Percentiles rank a stretch among this genome's conserved stretches.
Evolutionary conservation across 2,329 filamentous ascomycete genomes (phyloP).

Genomic region (Ophiostoma perfectum): DNA sequence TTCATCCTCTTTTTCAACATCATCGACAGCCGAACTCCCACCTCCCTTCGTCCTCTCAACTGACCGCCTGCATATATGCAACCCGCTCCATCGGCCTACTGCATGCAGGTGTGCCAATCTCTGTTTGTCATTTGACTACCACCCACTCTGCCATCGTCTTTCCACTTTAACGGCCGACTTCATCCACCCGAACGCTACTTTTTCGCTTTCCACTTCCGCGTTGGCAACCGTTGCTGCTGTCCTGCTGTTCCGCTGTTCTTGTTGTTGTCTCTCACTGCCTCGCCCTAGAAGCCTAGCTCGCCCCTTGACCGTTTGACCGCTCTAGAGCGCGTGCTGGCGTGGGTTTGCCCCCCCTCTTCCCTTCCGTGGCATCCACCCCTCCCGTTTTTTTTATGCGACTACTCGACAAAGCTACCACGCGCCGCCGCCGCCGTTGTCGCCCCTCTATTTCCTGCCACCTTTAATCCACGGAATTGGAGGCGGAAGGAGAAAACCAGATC

Average conservation of each 20-base stretch:
- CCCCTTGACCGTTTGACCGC: slow-evolving; percentile 18
- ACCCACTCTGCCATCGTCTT: neutral
- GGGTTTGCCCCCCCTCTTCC: slow-evolving; percentile 18
- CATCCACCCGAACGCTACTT: slow-evolving; percentile 1
- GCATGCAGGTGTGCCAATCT: slow-evolving; percentile 20
- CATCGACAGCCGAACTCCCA: neutral
- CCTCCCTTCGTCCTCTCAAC: neutral
- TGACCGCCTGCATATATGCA: slow-evolving; percentile 19
- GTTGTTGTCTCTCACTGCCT: neutral
- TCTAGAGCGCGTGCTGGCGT: slow-evolving; percentile 20
- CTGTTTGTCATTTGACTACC: slow-evolving; percentile 14
- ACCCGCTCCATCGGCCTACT: neutral
- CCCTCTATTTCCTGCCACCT: slow-evolving; percentile 14
- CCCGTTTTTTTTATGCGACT: slow-evolving; percentile 13
- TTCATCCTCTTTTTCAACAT: neutral
- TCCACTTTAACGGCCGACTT: neutral
- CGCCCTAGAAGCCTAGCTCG: neutral
- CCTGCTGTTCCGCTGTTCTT: neutral
- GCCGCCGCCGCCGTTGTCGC: slow-evolving; percentile 11
- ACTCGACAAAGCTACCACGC: slow-evolving; percentile 16
- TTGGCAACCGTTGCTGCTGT: slow-evolving; percentile 4
- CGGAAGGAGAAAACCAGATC: neutral
- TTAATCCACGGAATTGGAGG: neutral
- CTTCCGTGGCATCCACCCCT: slow-evolving; percentile 15
- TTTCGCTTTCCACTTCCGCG: neutral